Base-by-base conservation (phyloP, 306 rosid species). In the Prunus armeniaca region DNA sequence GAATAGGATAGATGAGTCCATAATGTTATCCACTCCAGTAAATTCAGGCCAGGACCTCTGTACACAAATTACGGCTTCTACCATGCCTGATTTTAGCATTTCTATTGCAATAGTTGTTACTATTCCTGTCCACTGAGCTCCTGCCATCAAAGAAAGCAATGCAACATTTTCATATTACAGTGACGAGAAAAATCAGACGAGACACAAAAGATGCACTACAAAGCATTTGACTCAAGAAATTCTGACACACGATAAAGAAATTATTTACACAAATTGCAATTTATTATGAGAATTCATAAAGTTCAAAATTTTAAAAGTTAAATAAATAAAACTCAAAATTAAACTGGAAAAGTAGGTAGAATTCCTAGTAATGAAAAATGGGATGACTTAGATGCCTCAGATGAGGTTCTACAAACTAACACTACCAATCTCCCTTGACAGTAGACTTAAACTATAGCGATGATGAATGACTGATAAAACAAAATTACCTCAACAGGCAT, bases 91-190 rank as follows among this genome's bases (percentile, higher is more conserved):
- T 80, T 90, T 92, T 24, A 94, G 93, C 98, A 94, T 94, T 85
- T 94, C 98, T 47, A 92, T 88, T 38, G 98, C 98, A 69, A 94
- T 88, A 20, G 97, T 89, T 76, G 98, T 94, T 63, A 94, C 96
- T 87, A 94, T 89, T 73, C 98, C 98, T 24, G 98, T 94, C 98
- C 98, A 92, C 38, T 94, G 98, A 84, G 98, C 97, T 65, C 98
- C 98, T 94, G 80, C 67, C 67, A 72, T 67, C 12, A 76, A 51
- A 47, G 67, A 55, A 67, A n/a, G 34, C 3, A 2, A 66, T 12
- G 51, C 66, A 78, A 54, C 68, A 66, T 24, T 49, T 6, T 45
- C 12, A 75, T 64, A 24, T 43, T 43, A 55, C 54, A 41, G 4
- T 8, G 14, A 34, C 20, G 7, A 20, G 12, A 8, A 41, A 72